Base-by-base conservation (phyloP, 164 flowering plant species). In the Aristolochia californica region DNA sequence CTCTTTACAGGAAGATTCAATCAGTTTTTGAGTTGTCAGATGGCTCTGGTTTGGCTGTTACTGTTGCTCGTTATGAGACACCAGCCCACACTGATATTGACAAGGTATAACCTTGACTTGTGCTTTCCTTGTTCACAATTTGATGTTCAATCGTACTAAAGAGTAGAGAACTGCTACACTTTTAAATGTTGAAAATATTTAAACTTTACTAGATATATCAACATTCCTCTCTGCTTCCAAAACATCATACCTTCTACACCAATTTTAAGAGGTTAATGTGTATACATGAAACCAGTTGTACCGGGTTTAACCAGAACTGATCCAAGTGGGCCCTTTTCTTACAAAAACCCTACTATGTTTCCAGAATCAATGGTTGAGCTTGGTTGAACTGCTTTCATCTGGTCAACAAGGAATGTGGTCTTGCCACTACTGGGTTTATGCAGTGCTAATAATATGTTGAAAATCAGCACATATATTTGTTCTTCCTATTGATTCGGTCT, bases 11-110 rank as follows among this genome's bases (percentile, higher is more conserved):
- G 69, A 70, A 74, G 56, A 75, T 74, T 22, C 99, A 94, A 71
- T 89, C 99, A 16, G 99, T 94, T 61, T 94, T 94, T 74, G 75
- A 85, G 74, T 84, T 94, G 27, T 87, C 97, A 26, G 99, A 94
- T 78, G 99, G 99, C 58, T 94, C 99, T 53, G 99, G 97, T 49
- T 62, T 94, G 77, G 97, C 83, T 27, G 91, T 94, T 57, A 94
- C 99, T 9, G 97, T 94, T 52, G 99, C 99, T 73, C 97, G 97
- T 55, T 94, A 94, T 68, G 95, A 93, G 71, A 93, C 99, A 30
- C 99, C 99, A 53, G 83, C 85, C 64, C 99, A 87, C 77, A 85
- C 61, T 51, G 97, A 93, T 62, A 93, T 94, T 48, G 84, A 94
- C 76, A 94, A 94, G 97, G 99, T 87, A 34, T 50, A 26, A 50